Conservation (phyloP, 257 asterid genomes). For the Nicotiana undulata region DNA sequence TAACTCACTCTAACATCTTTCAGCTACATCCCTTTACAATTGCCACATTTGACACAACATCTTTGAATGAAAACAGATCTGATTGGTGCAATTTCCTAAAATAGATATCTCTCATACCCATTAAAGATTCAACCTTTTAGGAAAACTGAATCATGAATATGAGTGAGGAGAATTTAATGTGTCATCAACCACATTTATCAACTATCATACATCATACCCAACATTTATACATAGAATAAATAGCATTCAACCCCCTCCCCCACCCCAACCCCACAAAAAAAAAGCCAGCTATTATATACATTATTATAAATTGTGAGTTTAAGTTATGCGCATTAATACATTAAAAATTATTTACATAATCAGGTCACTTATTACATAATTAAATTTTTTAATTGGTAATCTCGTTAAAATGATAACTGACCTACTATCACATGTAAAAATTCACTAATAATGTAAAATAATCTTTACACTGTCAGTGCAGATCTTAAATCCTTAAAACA, state of each 20-base stretch:
- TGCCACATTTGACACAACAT: neutral
- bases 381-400: no score
- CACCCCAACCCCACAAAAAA: neutral
- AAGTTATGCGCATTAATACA: no score
- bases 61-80: neutral
- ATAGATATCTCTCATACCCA: neutral
- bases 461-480: no score
- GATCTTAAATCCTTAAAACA: neutral
- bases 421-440: no score
- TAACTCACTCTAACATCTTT: neutral
- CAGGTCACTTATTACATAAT: no score
- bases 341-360: no score
- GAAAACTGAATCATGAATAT: neutral
- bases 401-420: no score
- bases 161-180: neutral
- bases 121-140: neutral
- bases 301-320: neutral
- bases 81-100: neutral
- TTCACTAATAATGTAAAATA: no score
- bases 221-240: neutral
- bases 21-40: neutral
- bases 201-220: neutral
- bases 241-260: neutral
- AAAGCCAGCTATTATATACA: neutral
- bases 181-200: neutral